Base-by-base conservation (phyloP, 352 stramenopile genomes). In the Phytophthora kernoviae region DNA sequence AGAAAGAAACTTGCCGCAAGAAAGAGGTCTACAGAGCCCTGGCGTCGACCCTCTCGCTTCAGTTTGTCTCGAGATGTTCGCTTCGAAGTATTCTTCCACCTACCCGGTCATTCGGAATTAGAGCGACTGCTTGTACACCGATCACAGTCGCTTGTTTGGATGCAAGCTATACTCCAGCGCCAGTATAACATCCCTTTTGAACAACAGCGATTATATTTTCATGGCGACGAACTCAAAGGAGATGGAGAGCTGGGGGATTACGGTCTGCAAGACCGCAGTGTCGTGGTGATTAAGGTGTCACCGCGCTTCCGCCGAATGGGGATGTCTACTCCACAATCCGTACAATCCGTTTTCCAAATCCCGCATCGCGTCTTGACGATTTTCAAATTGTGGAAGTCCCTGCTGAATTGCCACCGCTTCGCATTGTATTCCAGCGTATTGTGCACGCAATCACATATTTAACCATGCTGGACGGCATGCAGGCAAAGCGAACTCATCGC, bases 301-400 rank as follows among this genome's bases (percentile, higher is more conserved):
- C 84, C 83, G 39, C 68, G 64, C 5, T 88, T 77, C 50, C 79
- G 83, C 9, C 60, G 70, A 21, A 88, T 41, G 81, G 83, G n/a
- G 78, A 87, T 51, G 63, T 87, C 21, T 84, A 77, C 64, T 74
- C 66, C 36, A 88, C 74, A 15, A 81, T 90, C 57, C 80, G 80
- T 20, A 82, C 76, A 1, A 70, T 92, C 17, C 64, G 58, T 6
- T 87, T 88, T 53, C 40, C 52, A 2, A 63, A 43, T 21, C 48
- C 63, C 4, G 58, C 54, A 12, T 47, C 61, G 12, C 55, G 48
- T 6, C 18, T 65, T 0, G 77, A 88, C 21, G 83, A 88, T 43
- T 92, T 73, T 47, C 68, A 79, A 26, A 39, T 90, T 34, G 69
- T 90, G 9, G 83, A 92, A 9, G 62, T 92, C 20, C 65, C 77